Evolutionary conservation across 2,329 filamentous ascomycete species (phyloP).

Genomic region (Calonectria leucothoes): DNA sequence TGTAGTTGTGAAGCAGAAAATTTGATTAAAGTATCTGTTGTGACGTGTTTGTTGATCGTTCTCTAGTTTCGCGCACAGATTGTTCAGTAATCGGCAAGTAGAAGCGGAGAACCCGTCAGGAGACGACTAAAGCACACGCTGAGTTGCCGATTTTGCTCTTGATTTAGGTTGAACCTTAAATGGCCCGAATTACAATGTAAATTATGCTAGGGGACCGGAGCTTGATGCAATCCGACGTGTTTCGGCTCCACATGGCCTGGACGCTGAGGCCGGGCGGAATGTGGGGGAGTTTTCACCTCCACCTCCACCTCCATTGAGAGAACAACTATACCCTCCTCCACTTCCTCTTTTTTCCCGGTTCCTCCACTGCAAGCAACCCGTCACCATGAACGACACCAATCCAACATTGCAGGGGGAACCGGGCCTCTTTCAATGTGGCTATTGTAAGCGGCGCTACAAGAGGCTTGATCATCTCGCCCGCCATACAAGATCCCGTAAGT

Average conservation of each 20-base stretch:
- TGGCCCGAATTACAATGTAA: background rate
- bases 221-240: background rate
- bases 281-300: background rate
- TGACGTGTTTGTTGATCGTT: too few relatives aligned
- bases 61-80: too few relatives aligned
- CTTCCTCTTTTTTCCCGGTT: background rate
- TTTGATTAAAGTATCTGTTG: too few relatives aligned
- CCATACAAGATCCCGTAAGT: background rate
- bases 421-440: background rate
- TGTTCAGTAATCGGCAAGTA: background rate
- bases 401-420: background rate
- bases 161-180: background rate
- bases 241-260: background rate
- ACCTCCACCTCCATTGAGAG: background rate
- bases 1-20: too few relatives aligned
- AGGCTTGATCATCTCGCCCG: slow-evolving; percentile 1
- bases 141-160: background rate
- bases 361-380: background rate
- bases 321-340: background rate
- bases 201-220: background rate
- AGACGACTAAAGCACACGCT: background rate
- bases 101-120: background rate
- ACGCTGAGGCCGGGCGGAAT: background rate
- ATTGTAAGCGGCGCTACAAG: slow-evolving; percentile 3
- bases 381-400: background rate